Evolutionary conservation across 345 rosid genomes (phyloP).

Genomic region (Populus davidiana): DNA sequence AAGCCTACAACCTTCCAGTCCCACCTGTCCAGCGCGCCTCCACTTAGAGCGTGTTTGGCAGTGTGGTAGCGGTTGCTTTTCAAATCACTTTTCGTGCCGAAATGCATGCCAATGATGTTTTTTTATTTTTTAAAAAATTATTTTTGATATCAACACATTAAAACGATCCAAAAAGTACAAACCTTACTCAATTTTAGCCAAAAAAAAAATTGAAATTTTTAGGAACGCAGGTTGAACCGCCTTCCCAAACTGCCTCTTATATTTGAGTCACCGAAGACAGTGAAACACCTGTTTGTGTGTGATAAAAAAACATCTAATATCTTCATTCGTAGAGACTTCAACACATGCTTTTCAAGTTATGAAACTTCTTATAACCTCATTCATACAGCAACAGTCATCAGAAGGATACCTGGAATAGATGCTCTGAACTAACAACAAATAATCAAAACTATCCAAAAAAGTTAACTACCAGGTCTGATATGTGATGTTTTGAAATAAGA

Average conservation of each 20-base stretch:
- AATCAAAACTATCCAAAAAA: not conserved
- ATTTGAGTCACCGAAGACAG: slow-evolving; percentile 17
- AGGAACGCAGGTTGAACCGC: too few species aligned
- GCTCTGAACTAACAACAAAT: slow-evolving; percentile 24
- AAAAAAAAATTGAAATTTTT: too few species aligned
- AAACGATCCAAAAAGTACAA: too few species aligned
- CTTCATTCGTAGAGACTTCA: slow-evolving; percentile 23
- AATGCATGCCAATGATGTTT: too few species aligned
- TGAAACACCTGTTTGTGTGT: slow-evolving; percentile 24
- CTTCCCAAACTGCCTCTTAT: too few species aligned
- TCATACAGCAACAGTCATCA: slow-evolving; percentile 18
- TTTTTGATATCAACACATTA: too few species aligned
- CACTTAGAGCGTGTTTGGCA: too few species aligned
- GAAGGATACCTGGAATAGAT: slow-evolving; percentile 27
- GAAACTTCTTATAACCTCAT: slow-evolving; percentile 34
- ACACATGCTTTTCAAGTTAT: slow-evolving; percentile 31
- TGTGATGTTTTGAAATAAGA: slow-evolving; percentile 32
- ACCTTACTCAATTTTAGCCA: too few species aligned
- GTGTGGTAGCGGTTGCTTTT: too few species aligned
- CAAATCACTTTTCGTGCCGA: too few species aligned
- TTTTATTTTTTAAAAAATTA: too few species aligned
- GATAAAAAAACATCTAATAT: slow-evolving; percentile 33
- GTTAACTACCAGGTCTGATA: slow-evolving; percentile 26
- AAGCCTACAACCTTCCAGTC: slow-evolving; percentile 38
- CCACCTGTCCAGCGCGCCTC: slow-evolving; percentile 32